Percentiles rank a stretch among this genome's conserved stretches.
phyloP scores from a whole-genome alignment of 495 filamentous ascomycete species.

The Beverwykella pulmonaria region DNA sequence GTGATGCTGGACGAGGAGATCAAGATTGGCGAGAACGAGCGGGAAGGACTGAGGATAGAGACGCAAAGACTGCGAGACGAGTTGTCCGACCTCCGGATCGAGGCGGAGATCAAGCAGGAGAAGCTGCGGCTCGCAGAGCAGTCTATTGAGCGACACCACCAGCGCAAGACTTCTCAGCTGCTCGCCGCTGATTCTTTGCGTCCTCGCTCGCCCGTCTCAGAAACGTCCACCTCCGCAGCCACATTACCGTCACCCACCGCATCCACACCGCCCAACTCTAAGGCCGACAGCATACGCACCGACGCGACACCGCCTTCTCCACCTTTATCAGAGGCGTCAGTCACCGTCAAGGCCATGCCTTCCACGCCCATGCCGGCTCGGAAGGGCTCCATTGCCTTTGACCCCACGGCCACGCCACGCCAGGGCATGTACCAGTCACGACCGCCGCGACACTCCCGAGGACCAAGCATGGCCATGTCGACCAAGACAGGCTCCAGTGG shows the following conservation, averaged over 20 bases:
- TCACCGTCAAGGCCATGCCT: slow-evolving; percentile 35
- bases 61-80: slow-evolving; percentile 86
- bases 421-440: slow-evolving; percentile 43
- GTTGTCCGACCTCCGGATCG: slow-evolving; percentile 87
- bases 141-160: slow-evolving; percentile 54
- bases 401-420: slow-evolving; percentile 55
- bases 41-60: slow-evolving; percentile 84
- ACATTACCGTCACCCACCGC: slow-evolving; percentile 46
- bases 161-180: slow-evolving; percentile 54
- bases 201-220: slow-evolving; percentile 52
- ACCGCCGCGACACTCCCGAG: slow-evolving; percentile 53
- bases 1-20: slow-evolving; percentile 97
- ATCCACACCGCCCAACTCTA: slow-evolving; percentile 63
- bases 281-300: slow-evolving; percentile 66
- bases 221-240: slow-evolving; percentile 49
- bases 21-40: slow-evolving; percentile 83
- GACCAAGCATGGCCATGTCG: slow-evolving; percentile 56
- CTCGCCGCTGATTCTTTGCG: slow-evolving; percentile 47
- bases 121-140: slow-evolving; percentile 75
- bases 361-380: slow-evolving; percentile 51
- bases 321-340: slow-evolving; percentile 51
- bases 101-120: slow-evolving; percentile 90
- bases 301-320: slow-evolving; percentile 65
- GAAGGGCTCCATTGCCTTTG: slow-evolving; percentile 37
- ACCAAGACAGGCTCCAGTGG: slow-evolving; percentile 42